Base-by-base conservation (phyloP, 1,139 yeast species). In the Schwanniomyces etchellsii region DNA sequence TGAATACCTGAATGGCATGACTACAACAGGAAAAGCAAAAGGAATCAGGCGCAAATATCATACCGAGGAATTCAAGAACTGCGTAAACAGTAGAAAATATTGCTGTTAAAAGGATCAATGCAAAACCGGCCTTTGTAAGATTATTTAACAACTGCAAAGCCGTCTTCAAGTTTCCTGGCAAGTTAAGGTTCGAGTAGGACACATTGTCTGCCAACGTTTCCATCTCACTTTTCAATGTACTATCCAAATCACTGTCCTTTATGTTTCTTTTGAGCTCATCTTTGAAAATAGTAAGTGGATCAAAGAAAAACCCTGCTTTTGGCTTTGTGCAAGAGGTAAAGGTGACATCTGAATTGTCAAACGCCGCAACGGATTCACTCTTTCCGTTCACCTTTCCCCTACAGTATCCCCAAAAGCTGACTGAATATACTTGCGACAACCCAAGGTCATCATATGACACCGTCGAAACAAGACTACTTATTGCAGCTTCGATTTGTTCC, bases 351-450 rank as follows among this genome's bases (percentile, higher is more conserved):
- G 60, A 48, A 35, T 62, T 58, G 38, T 61, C 60, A 35, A 54
- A 50, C 9, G 52, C 50, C 26, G 51, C 38, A 20, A 39, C 36
- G 22, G 35, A 34, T 12, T 42, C 37, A 2, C 36, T 31, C 11
- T 30, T 26, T n/a, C 41, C 40, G 14, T 44, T 38, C 17, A 46
- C 42, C 3, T 38, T 35, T 15, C 89, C 91, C 43, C 69, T 61
- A 54, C 94, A 83, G 57, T 80, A 82, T 20, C 88, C 89, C 77
- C 88, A 81, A 49, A 70, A 65, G 28, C 86, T 77, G 25, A 81
- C 59, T 11, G 78, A 66, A 49, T 81, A 81, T 16, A 76, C 73
- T 29, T 75, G 76, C 5, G 82, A 60, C 20, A 81, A 55, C 1
- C 85, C 84, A 27, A 75, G 47, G 24, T 51, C 52, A 12, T 38